Evolutionary conservation across 2,329 filamentous ascomycete genomes (phyloP), one percentile per base, ranked within the genome.

Genomic region (Tolypocladium paradoxum): DNA sequence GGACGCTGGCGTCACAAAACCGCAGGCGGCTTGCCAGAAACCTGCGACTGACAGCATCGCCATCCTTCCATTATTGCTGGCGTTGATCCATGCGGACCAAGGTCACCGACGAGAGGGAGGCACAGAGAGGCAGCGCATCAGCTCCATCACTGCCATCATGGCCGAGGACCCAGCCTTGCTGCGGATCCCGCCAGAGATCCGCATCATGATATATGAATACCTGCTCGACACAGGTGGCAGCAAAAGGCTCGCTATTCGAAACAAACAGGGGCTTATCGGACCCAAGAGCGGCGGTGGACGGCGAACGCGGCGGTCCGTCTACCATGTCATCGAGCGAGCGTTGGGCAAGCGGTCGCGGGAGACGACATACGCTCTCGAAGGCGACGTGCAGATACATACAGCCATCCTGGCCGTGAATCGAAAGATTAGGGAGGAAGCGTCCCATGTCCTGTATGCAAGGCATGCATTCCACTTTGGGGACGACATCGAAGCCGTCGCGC

Each of bases 401-500:
- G 60, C 74, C 50, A 68, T 78, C 59, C 68, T 81, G 72, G 60
- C 66, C 49, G 70, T 69, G 22, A 76, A 70, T 60, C 69, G 70
- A 40, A 70, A 70, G 52, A 69, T 83, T 50, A 71, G 83, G 62
- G 68, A 72, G 54, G 82, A 85, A 63, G 76, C 77, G n/a, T 68
- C 76, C 4, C 71, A 76, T 54, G 62, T 80, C 18, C 68, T 85
- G 4, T 85, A 85, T 64, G 71, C 69, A 8, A 68, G 64, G 53
- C 78, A 83, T 62, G 69, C 70, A 0, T 84, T 85, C 63, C 75
- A 78, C 60, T 85, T 85, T 63, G 77, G 76, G 56, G 72, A 73
- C 48, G 73, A 81, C 64, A 71, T 85, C 57, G 82, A 85, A 64
- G 79, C 81, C 18, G 73, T 82, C 6, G 72, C 76, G 1, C 79